Evolutionary conservation across 768 basidiomycete genomes (phyloP).

Genomic region (Tylopilus rubrobrunneus): DNA sequence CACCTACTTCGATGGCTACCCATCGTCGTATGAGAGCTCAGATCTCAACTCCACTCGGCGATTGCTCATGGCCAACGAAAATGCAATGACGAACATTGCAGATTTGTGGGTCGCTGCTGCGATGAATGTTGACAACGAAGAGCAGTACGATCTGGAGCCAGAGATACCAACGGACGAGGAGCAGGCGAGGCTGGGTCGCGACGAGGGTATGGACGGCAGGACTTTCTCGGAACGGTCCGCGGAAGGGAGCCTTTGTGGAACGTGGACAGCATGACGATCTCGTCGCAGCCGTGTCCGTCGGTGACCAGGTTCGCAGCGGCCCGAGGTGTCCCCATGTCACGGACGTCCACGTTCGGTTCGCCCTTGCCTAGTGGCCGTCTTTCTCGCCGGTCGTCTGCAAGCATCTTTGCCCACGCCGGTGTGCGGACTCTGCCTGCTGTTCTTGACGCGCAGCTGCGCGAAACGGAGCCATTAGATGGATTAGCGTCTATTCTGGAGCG

Average conservation of each 20-base stretch:
- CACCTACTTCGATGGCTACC: no score
- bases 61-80: no score
- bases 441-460: slow-evolving; percentile 62
- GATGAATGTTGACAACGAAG: no score
- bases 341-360: slow-evolving; percentile 30
- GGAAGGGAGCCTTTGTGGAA: slow-evolving; percentile 17
- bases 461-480: slow-evolving; percentile 35
- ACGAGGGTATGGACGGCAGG: slow-evolving; percentile 39
- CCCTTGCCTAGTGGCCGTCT: slow-evolving; percentile 31
- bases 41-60: no score
- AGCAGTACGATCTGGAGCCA: no score
- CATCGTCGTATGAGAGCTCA: no score
- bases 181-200: slow-evolving; percentile 45
- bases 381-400: slow-evolving; percentile 50
- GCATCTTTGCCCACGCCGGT: slow-evolving; percentile 82
- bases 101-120: no score
- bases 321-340: slow-evolving; percentile 28
- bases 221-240: slow-evolving; percentile 18
- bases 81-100: no score
- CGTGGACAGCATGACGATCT: slow-evolving; percentile 15
- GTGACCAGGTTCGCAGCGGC: slow-evolving; percentile 18
- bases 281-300: slow-evolving; percentile 15
- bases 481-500: slow-evolving; percentile 55
- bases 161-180: no score
- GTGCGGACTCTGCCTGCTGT: slow-evolving; percentile 76